Conservation (phyloP, 1,139 yeast genomes). For the Pichia sp. region DNA sequence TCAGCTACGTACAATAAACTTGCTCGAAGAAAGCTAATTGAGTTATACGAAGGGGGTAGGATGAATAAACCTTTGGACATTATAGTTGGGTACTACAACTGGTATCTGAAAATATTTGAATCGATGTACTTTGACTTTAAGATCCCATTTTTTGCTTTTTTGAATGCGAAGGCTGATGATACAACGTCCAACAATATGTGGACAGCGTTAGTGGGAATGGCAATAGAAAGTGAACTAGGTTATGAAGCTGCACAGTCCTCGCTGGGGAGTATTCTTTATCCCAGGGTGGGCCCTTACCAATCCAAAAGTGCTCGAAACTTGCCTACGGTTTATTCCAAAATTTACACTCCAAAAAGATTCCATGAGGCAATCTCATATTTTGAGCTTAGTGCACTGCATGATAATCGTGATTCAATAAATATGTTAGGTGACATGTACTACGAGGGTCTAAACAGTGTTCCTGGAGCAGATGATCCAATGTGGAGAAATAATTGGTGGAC, state of each 20-base stretch:
- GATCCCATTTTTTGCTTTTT: slow-evolving; percentile 61
- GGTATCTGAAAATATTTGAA: slow-evolving; percentile 54
- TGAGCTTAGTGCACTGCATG: slow-evolving; percentile 62
- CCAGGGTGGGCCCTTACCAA: slow-evolving; percentile 46
- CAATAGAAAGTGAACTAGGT: slow-evolving; percentile 90
- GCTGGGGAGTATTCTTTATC: slow-evolving; percentile 72
- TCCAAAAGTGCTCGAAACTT: slow-evolving; percentile 33
- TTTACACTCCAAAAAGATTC: slow-evolving; percentile 36
- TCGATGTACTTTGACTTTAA: slow-evolving; percentile 48
- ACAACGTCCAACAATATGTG: slow-evolving; percentile 47
- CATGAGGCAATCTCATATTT: slow-evolving; percentile 62
- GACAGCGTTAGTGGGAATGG: slow-evolving; percentile 68
- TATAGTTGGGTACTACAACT: slow-evolving; percentile 34
- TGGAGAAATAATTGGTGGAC: slow-evolving; percentile 11
- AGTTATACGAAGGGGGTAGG: slow-evolving; percentile 45
- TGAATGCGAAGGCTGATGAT: slow-evolving; percentile 22
- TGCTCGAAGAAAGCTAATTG: slow-evolving; percentile 34
- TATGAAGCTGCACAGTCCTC: slow-evolving; percentile 71
- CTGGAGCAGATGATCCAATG: slow-evolving; percentile 11
- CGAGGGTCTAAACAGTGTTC: slow-evolving; percentile 33
- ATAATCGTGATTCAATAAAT: slow-evolving; percentile 66
- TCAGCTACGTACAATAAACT: slow-evolving; percentile 6
- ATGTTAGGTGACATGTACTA: slow-evolving; percentile 76
- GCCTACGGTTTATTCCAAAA: background rate
- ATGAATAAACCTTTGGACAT: background rate